These are phyloP conservation scores for Thinopyrum obtusiflorum DNA, from an alignment of 202 grass and related monocot genomes.

Conservation along the genomic window DNA sequence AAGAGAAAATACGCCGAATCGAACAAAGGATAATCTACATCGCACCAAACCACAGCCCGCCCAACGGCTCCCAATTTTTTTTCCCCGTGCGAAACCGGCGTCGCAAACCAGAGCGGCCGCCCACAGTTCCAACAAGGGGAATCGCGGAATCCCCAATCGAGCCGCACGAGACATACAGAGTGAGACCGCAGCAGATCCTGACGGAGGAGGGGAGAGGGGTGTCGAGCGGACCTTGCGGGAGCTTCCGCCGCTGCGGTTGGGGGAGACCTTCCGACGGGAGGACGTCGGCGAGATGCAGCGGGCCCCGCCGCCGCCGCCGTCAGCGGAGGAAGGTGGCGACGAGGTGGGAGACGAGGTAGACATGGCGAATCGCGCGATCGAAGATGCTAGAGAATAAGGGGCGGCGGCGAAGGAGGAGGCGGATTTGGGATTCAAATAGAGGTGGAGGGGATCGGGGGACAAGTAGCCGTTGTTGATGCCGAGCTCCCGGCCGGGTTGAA, in stretches of 20 bases:
- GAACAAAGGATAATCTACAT: background rate
- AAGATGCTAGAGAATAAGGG: background rate
- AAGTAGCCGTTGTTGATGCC: slow-evolving; percentile 44
- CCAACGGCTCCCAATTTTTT: background rate
- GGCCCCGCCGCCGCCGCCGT: background rate
- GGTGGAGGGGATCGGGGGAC: background rate
- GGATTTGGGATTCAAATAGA: slow-evolving; percentile 33
- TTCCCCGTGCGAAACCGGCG: background rate
- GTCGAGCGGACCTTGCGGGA: slow-evolving; percentile 42
- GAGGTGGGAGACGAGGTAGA: slow-evolving; percentile 15
- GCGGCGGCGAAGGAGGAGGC: background rate
- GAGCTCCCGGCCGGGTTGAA: background rate
- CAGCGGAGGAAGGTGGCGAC: background rate
- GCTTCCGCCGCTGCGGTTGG: slow-evolving; percentile 42
- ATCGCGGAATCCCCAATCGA: background rate
- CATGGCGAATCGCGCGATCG: slow-evolving; percentile 20
- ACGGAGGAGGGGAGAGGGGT: background rate
- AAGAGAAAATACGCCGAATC: background rate
- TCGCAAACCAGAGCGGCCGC: background rate
- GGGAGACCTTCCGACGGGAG: slow-evolving; percentile 35
- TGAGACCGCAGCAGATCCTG: background rate
- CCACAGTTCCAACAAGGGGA: background rate
- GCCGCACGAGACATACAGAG: background rate
- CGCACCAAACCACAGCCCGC: background rate
- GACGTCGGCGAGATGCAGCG: slow-evolving; percentile 37